Evolutionary conservation across 257 asterid genomes (phyloP).

Genomic region (Solanum ossicruentum): DNA sequence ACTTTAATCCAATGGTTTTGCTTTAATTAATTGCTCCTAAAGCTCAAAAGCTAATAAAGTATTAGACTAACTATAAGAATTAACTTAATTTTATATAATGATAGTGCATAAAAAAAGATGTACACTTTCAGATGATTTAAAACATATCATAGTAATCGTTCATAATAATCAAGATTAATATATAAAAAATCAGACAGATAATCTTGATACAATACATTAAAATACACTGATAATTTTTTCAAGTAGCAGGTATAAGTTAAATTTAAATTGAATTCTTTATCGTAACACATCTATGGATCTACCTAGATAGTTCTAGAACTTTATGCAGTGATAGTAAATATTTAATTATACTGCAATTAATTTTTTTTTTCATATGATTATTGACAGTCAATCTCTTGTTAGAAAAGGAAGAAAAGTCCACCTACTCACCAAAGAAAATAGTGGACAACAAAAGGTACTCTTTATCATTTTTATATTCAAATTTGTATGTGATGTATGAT

Average conservation of each 20-base stretch:
- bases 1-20: slow-evolving; percentile 2
- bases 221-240: background rate
- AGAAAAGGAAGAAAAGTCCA: slow-evolving; percentile 34
- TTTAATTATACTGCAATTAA: background rate
- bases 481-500: background rate
- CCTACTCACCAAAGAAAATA: slow-evolving; percentile 40
- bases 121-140: background rate
- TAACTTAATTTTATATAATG: background rate
- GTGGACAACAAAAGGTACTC: background rate
- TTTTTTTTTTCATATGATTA: background rate
- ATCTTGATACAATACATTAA: background rate
- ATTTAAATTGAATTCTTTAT: background rate
- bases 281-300: background rate
- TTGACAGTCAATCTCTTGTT: slow-evolving; percentile 49
- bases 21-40: background rate
- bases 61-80: slow-evolving; percentile 20
- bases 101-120: background rate
- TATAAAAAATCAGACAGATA: background rate
- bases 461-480: background rate
- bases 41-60: background rate
- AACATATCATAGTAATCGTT: background rate
- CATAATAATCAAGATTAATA: background rate
- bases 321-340: background rate
- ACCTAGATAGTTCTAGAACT: slow-evolving; percentile 21
- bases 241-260: background rate